Evolutionary conservation across 225 moss, liverwort and hornwort genomes (phyloP), one percentile per base, ranked within the genome.

Genomic region (Bryoerythrophyllum caledonicum): DNA sequence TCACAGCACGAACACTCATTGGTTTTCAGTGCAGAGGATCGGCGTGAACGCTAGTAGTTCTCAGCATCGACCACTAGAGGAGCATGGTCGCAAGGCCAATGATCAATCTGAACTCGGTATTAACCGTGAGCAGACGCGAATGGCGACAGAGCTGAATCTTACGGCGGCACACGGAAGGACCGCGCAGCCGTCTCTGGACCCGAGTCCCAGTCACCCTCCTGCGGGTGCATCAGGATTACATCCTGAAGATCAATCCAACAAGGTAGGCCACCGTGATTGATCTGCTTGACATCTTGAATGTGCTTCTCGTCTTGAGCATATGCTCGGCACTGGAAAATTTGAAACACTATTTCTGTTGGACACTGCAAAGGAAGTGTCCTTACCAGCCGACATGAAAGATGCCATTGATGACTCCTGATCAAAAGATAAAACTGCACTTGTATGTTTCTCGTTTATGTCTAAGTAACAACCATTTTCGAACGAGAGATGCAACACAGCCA

Each of bases 101-200:
- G 67, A 51, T 26, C 16, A 17, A 6, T 48, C 6, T 7, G 59
- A 49, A 49, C 70, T 68, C 58, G 55, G 60, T 67, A 19, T 32
- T 40, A 28, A 63, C 77, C 79, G 60, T 40, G 81, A 74, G 52
- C 76, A 78, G 52, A 65, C n/a, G 58, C 71, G 68, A 61, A 49
- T 74, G 79, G 79, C 76, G 15, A 86, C 85, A 27, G 88, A 83
- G 64, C 70, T 83, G 44, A 74, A 88, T 74, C 81, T 85, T 27
- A 67, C 83, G 70, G 78, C 76, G 73, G 71, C 81, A 44, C 76
- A 51, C 19, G 74, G 78, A 69, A 60, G 76, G 71, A 76, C 67
- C 60, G 32, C 69, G 8, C 78, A 78, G 79, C 74, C 76, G 28
- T 79, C 79, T 71, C 35, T 71, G 52, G 85, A 88, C 41, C 25